Conservation (phyloP, 306 rosid species). For the Glycine latifolia region DNA sequence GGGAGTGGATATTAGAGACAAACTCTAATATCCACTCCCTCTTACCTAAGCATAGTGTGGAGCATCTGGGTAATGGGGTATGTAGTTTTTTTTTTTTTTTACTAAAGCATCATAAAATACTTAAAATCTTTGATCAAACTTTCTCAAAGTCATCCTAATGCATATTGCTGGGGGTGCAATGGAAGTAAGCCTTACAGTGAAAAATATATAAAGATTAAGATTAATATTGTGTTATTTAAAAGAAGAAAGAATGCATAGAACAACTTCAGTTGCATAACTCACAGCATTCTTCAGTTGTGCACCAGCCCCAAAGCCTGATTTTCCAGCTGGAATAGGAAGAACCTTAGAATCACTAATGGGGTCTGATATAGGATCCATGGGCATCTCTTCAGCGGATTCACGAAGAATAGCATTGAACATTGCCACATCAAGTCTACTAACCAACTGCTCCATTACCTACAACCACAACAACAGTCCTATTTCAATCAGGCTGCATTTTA, state of each 20-base stretch:
- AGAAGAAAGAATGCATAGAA: slow-evolving; percentile 10
- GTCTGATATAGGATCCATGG: slow-evolving; percentile 92
- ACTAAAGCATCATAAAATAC: neutral
- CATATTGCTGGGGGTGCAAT: slow-evolving; percentile 14
- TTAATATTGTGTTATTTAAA: neutral
- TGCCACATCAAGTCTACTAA: slow-evolving; percentile 85
- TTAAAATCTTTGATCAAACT: neutral
- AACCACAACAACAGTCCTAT: slow-evolving; percentile 41
- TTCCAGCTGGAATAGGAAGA: slow-evolving; percentile 91
- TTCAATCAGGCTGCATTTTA: slow-evolving; percentile 42
- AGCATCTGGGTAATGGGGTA: too few species aligned
- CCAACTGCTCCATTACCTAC: slow-evolving; percentile 87
- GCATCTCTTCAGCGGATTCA: slow-evolving; percentile 88
- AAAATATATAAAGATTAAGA: too few species aligned
- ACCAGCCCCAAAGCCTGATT: slow-evolving; percentile 90
- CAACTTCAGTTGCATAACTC: slow-evolving; percentile 47
- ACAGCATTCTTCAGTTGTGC: slow-evolving; percentile 92
- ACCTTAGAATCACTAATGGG: slow-evolving; percentile 90
- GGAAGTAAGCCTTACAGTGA: slow-evolving; percentile 15
- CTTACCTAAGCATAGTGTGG: too few species aligned
- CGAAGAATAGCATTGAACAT: slow-evolving; percentile 97
- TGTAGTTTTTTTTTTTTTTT: too few species aligned
- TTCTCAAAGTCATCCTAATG: neutral
- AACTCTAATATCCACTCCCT: too few species aligned
- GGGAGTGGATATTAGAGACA: too few species aligned